Conservation (phyloP, 768 basidiomycete genomes). For the Hebeloma cylindrosporum region DNA sequence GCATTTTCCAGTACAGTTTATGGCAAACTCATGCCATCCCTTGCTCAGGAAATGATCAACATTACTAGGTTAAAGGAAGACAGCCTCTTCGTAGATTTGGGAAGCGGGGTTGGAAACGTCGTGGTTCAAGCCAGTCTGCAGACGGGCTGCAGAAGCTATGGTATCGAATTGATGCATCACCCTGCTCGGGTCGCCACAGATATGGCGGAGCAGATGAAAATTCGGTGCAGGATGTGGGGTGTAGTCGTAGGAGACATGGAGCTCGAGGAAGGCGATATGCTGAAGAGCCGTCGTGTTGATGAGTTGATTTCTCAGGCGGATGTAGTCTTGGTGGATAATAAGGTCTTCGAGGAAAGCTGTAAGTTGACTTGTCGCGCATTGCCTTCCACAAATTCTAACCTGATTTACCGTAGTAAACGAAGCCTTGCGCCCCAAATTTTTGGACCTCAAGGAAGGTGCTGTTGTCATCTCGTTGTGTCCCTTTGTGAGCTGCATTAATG, state of each 20-base stretch:
- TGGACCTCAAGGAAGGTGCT: conserved; percentile 93
- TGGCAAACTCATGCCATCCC: conserved; percentile 83
- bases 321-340: conserved; percentile 89
- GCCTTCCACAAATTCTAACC: conserved; percentile 1
- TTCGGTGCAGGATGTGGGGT: conserved; percentile 91
- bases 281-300: conserved; percentile 61
- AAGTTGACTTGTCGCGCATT: conserved; percentile 32
- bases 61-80: conserved; percentile 55
- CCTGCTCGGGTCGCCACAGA: conserved; percentile 79
- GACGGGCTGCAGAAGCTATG: conserved; percentile 74
- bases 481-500: conserved; percentile 71
- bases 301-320: conserved; percentile 79
- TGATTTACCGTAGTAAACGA: conserved; percentile 71
- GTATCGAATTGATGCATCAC: conserved; percentile 73
- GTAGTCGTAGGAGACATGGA: conserved; percentile 72
- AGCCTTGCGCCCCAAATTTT: conserved; percentile 80
- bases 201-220: conserved; percentile 72
- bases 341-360: conserved; percentile 76
- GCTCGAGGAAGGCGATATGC: conserved; percentile 85
- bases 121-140: conserved; percentile 80
- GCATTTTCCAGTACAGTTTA: conserved; percentile 86
- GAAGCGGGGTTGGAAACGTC: conserved; percentile 85
- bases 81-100: conserved; percentile 80
- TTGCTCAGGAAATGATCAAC: conserved; percentile 71
- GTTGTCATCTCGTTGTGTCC: conserved; percentile 87